Conservation (phyloP, 106 monocot genomes). For the Narthecium ossifragum region DNA sequence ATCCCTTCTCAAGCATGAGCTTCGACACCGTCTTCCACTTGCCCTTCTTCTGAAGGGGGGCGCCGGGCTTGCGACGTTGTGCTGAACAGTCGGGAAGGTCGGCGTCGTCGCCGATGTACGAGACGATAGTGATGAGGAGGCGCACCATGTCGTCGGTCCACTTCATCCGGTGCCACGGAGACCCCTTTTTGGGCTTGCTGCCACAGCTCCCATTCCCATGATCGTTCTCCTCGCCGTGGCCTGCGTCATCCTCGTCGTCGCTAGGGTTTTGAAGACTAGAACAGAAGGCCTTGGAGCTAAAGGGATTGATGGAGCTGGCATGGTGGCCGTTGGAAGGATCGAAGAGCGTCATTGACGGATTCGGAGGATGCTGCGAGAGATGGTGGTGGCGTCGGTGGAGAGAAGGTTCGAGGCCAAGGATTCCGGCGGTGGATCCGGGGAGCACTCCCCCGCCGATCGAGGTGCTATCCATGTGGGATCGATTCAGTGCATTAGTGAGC, state of each 20-base stretch:
- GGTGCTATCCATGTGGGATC: too few relatives aligned
- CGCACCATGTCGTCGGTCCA: conserved; percentile 79
- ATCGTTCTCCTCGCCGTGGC: conserved; percentile 35
- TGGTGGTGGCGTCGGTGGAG: too few relatives aligned
- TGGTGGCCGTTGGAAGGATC: too few relatives aligned
- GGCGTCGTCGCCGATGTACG: conserved; percentile 64
- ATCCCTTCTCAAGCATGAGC: conserved; percentile 74
- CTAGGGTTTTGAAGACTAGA: too few relatives aligned
- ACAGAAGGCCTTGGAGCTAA: too few relatives aligned
- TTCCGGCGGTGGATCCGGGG: too few relatives aligned
- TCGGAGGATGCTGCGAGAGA: too few relatives aligned
- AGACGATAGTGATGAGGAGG: conserved; percentile 77
- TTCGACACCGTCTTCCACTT: conserved; percentile 87
- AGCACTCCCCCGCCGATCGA: too few relatives aligned
- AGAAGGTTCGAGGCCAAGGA: too few relatives aligned
- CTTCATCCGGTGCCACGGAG: conserved; percentile 74
- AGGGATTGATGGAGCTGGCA: too few relatives aligned
- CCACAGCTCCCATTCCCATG: conserved; percentile 24
- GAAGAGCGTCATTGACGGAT: too few relatives aligned
- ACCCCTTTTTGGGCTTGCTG: conserved; percentile 40
- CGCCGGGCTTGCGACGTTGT: conserved; percentile 37
- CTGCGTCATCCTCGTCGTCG: conserved; percentile 41
- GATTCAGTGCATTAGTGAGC: too few relatives aligned
- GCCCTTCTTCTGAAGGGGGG: conserved; percentile 73
- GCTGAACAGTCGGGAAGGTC: conserved; percentile 25